These are phyloP conservation scores for Veloboletus limbatus DNA, from an alignment of 1,284 basidiomycete species.

Conservation along the genomic window DNA sequence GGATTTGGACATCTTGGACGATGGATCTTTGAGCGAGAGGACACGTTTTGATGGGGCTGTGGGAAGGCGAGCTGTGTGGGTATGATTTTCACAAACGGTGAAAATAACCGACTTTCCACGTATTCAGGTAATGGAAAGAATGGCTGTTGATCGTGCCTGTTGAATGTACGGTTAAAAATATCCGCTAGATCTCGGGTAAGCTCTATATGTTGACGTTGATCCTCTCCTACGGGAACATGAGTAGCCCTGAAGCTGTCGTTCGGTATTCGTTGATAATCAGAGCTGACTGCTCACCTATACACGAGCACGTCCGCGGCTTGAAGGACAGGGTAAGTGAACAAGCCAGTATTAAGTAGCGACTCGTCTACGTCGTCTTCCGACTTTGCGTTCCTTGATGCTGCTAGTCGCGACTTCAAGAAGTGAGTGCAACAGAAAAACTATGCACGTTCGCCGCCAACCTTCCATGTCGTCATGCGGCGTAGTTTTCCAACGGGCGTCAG, in stretches of 20 bases:
- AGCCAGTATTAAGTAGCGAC: constrained; percentile 75
- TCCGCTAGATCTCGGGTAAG: constrained; percentile 83
- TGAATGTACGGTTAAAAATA: constrained; percentile 73
- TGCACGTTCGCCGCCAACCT: constrained; percentile 47
- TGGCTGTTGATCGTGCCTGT: constrained; percentile 28
- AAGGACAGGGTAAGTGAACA: constrained; percentile 91
- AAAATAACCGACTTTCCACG: constrained; percentile 63
- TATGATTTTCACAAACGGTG: neutral
- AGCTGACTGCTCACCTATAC: constrained; percentile 59
- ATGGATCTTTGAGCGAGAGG: constrained; percentile 83
- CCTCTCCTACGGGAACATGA: constrained; percentile 93
- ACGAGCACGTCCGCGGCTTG: constrained; percentile 92
- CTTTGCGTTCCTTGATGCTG: constrained; percentile 69
- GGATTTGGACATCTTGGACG: constrained; percentile 95
- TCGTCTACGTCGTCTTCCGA: constrained; percentile 79
- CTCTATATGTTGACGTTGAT: constrained; percentile 93
- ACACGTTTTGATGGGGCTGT: constrained; percentile 75
- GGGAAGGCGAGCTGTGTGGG: neutral
- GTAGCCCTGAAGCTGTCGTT: constrained; percentile 58
- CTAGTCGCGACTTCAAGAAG: constrained; percentile 64
- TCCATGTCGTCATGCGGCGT: constrained; percentile 94
- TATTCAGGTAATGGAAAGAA: constrained; percentile 75
- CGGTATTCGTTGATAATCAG: constrained; percentile 1
- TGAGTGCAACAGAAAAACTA: constrained; percentile 3
- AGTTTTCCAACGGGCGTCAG: constrained; percentile 81